Conservation (phyloP, 2,329 filamentous ascomycete species). For the Neospermospora avenae region DNA sequence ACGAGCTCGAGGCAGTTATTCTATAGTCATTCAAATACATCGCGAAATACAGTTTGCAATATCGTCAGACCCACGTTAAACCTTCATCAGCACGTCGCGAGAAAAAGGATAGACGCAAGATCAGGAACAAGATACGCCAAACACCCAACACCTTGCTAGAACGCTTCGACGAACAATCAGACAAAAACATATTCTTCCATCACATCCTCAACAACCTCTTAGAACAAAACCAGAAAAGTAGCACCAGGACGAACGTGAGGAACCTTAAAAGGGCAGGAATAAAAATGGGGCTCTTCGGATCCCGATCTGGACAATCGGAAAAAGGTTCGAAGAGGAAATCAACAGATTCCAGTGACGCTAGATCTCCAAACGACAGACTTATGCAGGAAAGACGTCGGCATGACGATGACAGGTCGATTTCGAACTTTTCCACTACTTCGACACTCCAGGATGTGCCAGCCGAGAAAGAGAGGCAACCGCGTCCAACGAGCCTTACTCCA, state of each 20-base stretch:
- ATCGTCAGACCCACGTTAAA: background rate
- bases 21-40: background rate
- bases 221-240: background rate
- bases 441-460: constrained; percentile 2
- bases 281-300: background rate
- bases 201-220: background rate
- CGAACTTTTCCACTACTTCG: constrained; percentile 17
- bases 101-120: background rate
- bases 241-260: background rate
- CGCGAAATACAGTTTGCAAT: background rate
- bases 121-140: background rate
- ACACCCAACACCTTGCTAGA: background rate
- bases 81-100: background rate
- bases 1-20: background rate
- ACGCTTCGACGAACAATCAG: background rate
- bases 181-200: background rate
- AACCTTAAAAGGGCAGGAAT: background rate
- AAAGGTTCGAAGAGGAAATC: background rate
- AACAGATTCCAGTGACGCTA: background rate
- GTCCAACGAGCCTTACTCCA: background rate
- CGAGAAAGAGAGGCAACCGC: background rate
- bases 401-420: background rate
- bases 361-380: background rate
- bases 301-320: background rate
- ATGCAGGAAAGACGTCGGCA: background rate